Evolutionary conservation across 2,329 filamentous ascomycete genomes (phyloP).

Genomic region (Sporothrix sp.): DNA sequence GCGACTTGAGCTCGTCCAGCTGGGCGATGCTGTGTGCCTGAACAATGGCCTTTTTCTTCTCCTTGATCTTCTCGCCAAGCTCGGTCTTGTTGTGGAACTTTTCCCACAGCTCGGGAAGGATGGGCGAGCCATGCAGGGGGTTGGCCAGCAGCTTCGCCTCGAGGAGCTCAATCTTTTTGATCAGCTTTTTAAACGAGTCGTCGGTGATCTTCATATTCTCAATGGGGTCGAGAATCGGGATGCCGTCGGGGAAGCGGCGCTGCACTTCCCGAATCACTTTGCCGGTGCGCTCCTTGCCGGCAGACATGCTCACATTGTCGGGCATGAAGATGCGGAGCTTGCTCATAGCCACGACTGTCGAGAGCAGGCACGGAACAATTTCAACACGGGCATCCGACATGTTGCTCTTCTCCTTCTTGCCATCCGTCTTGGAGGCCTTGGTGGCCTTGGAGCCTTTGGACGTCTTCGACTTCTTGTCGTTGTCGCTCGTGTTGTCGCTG

Average conservation of each 20-base stretch:
- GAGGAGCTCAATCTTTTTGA: conserved; percentile 92
- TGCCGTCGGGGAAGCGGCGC: conserved; percentile 81
- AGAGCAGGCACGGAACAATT: conserved; percentile 76
- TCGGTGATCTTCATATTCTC: conserved; percentile 95
- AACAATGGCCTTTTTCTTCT: conserved; percentile 75
- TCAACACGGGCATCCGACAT: conserved; percentile 48
- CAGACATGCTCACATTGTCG: conserved; percentile 57
- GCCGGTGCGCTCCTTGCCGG: conserved; percentile 58
- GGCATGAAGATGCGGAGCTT: conserved; percentile 78
- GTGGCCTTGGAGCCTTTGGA: not conserved
- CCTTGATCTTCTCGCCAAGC: conserved; percentile 70
- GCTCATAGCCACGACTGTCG: conserved; percentile 73
- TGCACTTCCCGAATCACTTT: conserved; percentile 69
- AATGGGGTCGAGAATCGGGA: conserved; percentile 82
- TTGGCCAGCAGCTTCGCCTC: conserved; percentile 84
- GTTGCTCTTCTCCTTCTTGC: not conserved
- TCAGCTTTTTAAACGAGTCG: conserved; percentile 83
- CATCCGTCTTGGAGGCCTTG: not conserved
- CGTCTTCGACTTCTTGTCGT: conserved; percentile 1
- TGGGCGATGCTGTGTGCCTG: conserved; percentile 83
- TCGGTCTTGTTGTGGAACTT: conserved; percentile 76
- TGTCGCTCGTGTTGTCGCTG: not conserved
- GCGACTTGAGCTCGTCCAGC: conserved; percentile 89
- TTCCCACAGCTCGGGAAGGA: conserved; percentile 74
- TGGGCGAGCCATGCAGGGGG: conserved; percentile 81